Conservation (phyloP, 1,284 basidiomycete genomes). For the Inonotus hispidus region DNA sequence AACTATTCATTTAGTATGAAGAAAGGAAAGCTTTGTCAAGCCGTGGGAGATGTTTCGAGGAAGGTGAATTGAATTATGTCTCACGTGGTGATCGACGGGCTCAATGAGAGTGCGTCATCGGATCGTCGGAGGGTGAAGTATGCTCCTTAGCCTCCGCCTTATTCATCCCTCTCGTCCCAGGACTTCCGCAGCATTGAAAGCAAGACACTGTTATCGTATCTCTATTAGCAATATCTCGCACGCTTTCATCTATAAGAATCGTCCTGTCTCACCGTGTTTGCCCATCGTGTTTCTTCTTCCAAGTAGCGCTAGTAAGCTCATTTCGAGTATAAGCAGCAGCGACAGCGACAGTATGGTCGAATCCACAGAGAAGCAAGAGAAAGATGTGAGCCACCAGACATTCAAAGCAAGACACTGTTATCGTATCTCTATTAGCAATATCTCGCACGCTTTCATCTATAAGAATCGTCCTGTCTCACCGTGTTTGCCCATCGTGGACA, state of each 20-base stretch:
- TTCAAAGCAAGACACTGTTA: not conserved
- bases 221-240: no score
- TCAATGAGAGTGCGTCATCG: not conserved
- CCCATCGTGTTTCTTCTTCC: conserved; percentile 15
- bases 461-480: not conserved
- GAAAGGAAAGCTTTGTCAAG: no score
- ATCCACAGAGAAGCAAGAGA: not conserved
- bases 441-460: not conserved
- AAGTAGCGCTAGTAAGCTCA: not conserved
- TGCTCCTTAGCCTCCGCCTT: not conserved
- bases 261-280: not conserved
- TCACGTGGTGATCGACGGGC: no score
- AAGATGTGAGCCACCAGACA: not conserved
- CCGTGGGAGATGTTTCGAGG: no score
- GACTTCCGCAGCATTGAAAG: not conserved
- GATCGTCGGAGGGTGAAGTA: not conserved
- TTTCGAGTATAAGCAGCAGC: not conserved
- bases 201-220: not conserved
- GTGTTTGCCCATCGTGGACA: not conserved
- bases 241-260: not conserved
- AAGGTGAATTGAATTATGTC: no score
- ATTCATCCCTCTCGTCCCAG: not conserved
- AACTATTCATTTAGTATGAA: no score
- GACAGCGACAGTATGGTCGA: no score
- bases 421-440: no score